Percentiles rank a stretch among this genome's conserved stretches.
Evolutionary conservation across 2,329 filamentous ascomycete species (phyloP).

Genomic region (Diplodia sapinea): DNA sequence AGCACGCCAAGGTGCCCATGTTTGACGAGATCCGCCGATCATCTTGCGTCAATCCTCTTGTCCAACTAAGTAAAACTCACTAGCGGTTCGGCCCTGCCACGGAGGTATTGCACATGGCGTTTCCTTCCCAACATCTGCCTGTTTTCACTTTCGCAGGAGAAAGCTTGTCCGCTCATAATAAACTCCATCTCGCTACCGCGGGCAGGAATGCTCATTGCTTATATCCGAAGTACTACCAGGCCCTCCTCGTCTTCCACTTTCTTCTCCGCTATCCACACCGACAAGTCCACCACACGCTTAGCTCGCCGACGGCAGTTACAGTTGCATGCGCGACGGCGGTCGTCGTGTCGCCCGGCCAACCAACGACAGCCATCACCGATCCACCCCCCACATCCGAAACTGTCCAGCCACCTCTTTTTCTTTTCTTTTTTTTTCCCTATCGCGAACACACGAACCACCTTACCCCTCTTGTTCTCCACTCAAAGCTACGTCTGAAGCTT

Average conservation of each 20-base stretch:
- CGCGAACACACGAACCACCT: too few relatives aligned
- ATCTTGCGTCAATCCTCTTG: constrained; percentile 17
- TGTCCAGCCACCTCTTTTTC: too few relatives aligned
- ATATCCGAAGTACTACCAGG: neutral
- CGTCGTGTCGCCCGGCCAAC: too few relatives aligned
- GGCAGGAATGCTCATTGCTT: neutral
- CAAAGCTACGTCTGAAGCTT: too few relatives aligned
- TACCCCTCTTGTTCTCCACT: too few relatives aligned
- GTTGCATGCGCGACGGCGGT: too few relatives aligned
- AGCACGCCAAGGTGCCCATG: neutral
- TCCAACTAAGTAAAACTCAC: constrained; percentile 3
- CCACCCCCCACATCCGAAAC: too few relatives aligned
- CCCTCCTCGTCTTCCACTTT: neutral
- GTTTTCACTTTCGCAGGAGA: neutral
- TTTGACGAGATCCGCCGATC: constrained; percentile 17
- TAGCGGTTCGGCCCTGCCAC: constrained; percentile 26
- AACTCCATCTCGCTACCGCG: neutral
- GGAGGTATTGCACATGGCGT: neutral
- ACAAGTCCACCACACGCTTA: neutral
- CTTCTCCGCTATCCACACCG: neutral
- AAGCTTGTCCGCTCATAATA: neutral
- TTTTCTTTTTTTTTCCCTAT: too few relatives aligned
- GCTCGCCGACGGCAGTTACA: too few relatives aligned
- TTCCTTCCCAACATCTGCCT: neutral
- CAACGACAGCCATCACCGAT: too few relatives aligned